These are phyloP conservation scores for Coccomyxa subellipsoidea DNA, from an alignment of 163 green algal species.

Conservation along the genomic window DNA sequence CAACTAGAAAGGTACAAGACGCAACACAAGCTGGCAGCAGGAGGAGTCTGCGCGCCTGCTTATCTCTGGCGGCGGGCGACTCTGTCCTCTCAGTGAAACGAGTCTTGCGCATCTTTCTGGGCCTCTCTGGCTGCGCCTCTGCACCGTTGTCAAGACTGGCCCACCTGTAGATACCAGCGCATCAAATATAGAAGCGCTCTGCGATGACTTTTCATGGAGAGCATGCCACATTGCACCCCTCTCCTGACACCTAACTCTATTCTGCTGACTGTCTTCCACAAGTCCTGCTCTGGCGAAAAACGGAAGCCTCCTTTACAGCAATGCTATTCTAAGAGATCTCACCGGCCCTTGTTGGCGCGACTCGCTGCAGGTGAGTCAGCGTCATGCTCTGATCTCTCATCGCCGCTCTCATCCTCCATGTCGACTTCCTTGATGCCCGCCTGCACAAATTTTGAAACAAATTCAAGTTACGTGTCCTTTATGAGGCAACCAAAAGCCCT, in stretches of 20 bases:
- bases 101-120: slow-evolving; percentile 2
- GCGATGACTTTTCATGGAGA: no score
- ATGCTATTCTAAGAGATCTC: no score
- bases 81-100: background rate
- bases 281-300: no score
- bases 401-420: slow-evolving; percentile 20
- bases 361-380: background rate
- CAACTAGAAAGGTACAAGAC: no score
- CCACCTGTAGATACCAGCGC: background rate
- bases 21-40: background rate
- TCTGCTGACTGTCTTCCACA: no score
- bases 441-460: no score
- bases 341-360: background rate
- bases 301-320: no score
- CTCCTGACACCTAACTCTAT: no score
- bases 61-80: background rate
- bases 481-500: no score
- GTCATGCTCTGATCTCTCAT: background rate
- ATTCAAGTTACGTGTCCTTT: no score
- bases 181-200: background rate
- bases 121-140: background rate
- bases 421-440: slow-evolving; percentile 37
- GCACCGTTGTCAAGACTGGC: background rate
- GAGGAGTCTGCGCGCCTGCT: no score
- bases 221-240: no score